Base-by-base conservation (phyloP, 805 yeast genomes). In the Kodamaea kakaduensis region DNA sequence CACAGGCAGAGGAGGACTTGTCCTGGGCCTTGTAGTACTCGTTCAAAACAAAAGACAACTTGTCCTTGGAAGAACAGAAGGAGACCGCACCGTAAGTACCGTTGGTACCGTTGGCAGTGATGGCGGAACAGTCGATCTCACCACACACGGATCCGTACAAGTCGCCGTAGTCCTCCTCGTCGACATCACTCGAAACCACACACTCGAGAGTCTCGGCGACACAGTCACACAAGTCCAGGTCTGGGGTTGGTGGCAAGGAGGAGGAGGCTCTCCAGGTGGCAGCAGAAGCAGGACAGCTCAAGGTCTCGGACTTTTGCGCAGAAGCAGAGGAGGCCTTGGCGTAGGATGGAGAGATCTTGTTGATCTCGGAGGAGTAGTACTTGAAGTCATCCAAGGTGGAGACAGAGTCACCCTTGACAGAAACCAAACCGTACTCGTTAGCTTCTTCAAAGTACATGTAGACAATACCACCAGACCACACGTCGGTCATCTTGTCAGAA, bases 381-480 rank as follows among this genome's bases (percentile, higher is more conserved):
- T 48, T 34, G 42, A 47, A 54, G 44, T 54, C 59, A 14, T 38
- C 34, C 41, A 49, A 31, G 22, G 58, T 51, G 12, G 47, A 38
- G 9, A 43, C 47, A 14, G 42, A 37, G 17, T 22, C 20, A 9
- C 44, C 44, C 14, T 50, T 52, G 32, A 82, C 63, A 20, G 79
- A 52, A 17, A 86, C 94, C 42, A 86, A 71, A 42, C 96, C 96
- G 56, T 85, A 86, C 47, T 84, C 59, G 63, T 87, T 87, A 31
- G 62, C 79, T 63, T 86, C 96, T 68, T 87, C 78, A 58, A 81
- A 84, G 67, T 84, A 86, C 93, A 84, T 84, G 73, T 87, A 86
- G 36, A 84, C 90, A 50, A 86, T 84, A 61, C 96, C 96, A 56
- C 96, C 96, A 26, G 94, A 84, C 93, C 94, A 87, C 34, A 86